Conservation (phyloP, 75 land plant genomes). For the Larix kaempferi region DNA sequence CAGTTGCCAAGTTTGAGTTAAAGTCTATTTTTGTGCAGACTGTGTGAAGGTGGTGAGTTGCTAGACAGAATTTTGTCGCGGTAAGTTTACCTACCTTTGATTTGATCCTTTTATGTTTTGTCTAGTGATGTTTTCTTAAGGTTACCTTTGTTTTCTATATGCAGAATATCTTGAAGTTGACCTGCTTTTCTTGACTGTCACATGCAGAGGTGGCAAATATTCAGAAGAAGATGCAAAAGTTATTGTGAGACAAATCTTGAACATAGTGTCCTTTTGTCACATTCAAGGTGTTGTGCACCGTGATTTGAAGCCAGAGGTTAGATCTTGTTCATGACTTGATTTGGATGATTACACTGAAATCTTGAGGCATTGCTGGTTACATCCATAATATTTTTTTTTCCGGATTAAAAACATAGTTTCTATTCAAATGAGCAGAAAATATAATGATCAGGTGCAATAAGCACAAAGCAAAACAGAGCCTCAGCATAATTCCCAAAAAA, state of each 20-base stretch:
- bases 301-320: conserved; percentile 89
- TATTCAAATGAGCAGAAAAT: no score
- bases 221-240: conserved; percentile 79
- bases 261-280: conserved; percentile 80
- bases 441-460: no score
- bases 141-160: neutral
- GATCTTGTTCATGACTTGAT: neutral
- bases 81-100: conserved; percentile 11
- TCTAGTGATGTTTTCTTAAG: neutral
- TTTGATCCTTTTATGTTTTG: neutral
- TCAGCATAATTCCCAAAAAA: no score
- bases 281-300: conserved; percentile 92
- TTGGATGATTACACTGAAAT: neutral
- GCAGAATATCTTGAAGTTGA: neutral
- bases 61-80: conserved; percentile 53
- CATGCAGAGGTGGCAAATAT: conserved; percentile 53
- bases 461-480: no score
- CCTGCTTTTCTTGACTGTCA: neutral
- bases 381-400: no score
- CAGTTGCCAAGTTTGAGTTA: no score
- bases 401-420: no score
- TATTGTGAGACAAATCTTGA: conserved; percentile 67
- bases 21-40: no score
- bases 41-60: conserved; percentile 65
- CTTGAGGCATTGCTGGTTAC: no score